Conservation (phyloP, 345 rosid genomes). For the Arabidopsis thaliana region TAIR10.1 NC_003071.7:10190001-10190500, state of each 20-base stretch:
- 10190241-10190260: constrained; percentile 14
- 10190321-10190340: constrained; percentile 44
- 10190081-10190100: neutral
- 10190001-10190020: constrained; percentile 27
- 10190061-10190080: constrained; percentile 40
- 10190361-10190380: constrained; percentile 15
- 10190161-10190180: constrained; percentile 32
- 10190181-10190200: constrained; percentile 20
- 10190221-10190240: neutral
- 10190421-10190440: constrained; percentile 34
- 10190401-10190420: neutral
- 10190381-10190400: neutral
- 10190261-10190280: constrained; percentile 12
- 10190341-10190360: constrained; percentile 44
- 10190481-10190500: neutral
- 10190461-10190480: constrained; percentile 9
- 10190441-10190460: constrained; percentile 32
- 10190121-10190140: constrained; percentile 31
- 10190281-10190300: constrained; percentile 20
- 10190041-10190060: constrained; percentile 29
- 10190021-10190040: constrained; percentile 47
- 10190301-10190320: constrained; percentile 39
- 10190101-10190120: constrained; percentile 18
- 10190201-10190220: constrained; percentile 21
- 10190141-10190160: constrained; percentile 18